Evolutionary conservation across 106 monocot species (phyloP).

Genomic region (Cymbidium sinense): DNA sequence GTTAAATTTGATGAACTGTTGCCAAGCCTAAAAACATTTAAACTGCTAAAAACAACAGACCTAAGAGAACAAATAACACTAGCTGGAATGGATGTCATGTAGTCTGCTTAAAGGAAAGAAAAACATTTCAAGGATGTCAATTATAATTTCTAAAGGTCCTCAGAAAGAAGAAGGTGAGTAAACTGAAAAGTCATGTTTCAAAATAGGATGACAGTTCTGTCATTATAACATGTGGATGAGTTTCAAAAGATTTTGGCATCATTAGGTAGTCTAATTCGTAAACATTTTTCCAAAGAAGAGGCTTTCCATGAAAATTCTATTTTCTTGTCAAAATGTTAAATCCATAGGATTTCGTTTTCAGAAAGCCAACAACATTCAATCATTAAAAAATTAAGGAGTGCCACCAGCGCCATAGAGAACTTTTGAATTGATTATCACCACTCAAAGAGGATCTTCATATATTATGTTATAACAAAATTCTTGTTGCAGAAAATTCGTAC

Average conservation of each 20-base stretch:
- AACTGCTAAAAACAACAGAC: neutral
- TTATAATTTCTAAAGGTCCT: neutral
- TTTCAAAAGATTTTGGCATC: neutral
- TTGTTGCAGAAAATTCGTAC: neutral
- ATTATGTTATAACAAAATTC: neutral
- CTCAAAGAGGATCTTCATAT: neutral
- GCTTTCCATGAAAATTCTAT: neutral
- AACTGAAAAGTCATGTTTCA: neutral
- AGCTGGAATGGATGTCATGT: neutral
- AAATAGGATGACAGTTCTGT: neutral
- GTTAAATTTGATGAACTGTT: neutral
- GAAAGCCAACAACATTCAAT: neutral
- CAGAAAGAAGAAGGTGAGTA: neutral
- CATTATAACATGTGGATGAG: neutral
- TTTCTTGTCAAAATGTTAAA: neutral
- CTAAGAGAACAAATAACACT: neutral
- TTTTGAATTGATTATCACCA: slow-evolving; percentile 1
- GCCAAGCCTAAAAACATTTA: neutral
- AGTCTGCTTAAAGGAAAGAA: neutral
- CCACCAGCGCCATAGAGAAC: neutral
- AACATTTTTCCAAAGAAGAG: neutral
- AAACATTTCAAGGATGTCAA: neutral
- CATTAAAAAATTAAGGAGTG: neutral
- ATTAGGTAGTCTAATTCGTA: neutral
- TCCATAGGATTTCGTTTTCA: neutral